Base-by-base conservation (phyloP, 352 stramenopile species). In the Phytophthora hibernalis region DNA sequence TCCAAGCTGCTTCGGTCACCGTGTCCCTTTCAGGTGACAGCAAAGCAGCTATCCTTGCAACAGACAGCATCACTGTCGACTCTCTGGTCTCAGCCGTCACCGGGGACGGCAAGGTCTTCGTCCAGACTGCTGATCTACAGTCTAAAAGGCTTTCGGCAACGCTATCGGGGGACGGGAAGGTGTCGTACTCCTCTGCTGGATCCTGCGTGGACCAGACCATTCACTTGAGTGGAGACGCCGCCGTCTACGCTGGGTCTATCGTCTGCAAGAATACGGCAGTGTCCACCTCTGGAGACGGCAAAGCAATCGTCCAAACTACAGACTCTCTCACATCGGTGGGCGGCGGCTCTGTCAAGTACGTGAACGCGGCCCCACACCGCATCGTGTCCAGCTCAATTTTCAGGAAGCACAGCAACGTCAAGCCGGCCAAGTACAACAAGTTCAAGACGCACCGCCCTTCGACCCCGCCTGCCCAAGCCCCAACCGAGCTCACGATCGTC, bases 271-370 rank as follows among this genome's bases (percentile, higher is more conserved):
- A 67, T 24, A 56, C 57, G 4, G 24, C 63, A 6, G 67, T 76
- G 18, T 11, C 40, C 10, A 61, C 59, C 5, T 67, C 61, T 30
- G 66, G 71, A 50, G 61, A 67, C 11, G 62, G 67, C 10, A 64
- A 68, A 35, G 68, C 55, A 1, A 65, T 76, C 16, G 45, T 79
- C 12, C 67, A 76, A 38, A 74, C 67, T 1, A 74, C 62, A 5
- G 45, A 70, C 28, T 69, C 61, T 0, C 71, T 79, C 3, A 63
- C 62, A 1, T 62, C 67, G 2, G 58, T 73, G 2, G 65, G 65
- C 35, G 44, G 54, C 8, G 65, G 65, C 7, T 68, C 61, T 0
- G 47, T 83, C 33, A 76, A 69, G 38, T 86, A 86, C 52, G 69
- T 76, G 15, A 67, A 67, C 45, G 54, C 53, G 1, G 48, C 47